phyloP scores from a whole-genome alignment of 768 basidiomycete species.

The Serendipita indica region DNA sequence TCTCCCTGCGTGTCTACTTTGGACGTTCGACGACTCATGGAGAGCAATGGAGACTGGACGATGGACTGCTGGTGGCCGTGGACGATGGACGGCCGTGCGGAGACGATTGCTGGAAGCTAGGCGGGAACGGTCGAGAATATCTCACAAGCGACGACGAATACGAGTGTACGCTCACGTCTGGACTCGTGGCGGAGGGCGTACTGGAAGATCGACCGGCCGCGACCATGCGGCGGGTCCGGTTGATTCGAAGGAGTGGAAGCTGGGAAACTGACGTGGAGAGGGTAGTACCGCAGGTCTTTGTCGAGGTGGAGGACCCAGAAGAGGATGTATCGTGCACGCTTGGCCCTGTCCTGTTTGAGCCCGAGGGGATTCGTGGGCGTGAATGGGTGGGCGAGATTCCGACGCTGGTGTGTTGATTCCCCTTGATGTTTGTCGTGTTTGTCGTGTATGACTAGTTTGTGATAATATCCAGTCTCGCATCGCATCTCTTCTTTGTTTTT shows the following conservation, averaged over 20 bases:
- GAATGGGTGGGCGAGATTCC: constrained; percentile 1
- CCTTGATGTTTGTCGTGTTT: background rate
- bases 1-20: constrained; percentile 1
- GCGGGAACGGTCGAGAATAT: background rate
- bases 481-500: no score
- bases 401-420: background rate
- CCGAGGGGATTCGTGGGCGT: background rate
- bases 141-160: constrained; percentile 1
- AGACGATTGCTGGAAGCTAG: background rate
- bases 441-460: background rate
- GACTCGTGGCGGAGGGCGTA: background rate
- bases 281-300: background rate
- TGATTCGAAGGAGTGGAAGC: background rate
- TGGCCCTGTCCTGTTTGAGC: constrained; percentile 4
- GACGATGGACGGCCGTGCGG: background rate
- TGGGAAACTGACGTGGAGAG: background rate
- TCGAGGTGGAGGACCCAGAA: background rate
- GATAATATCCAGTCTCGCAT: no score
- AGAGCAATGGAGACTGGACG: background rate
- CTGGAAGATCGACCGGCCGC: background rate
- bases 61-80: background rate
- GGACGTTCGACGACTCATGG: background rate
- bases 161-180: background rate
- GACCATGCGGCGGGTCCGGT: background rate
- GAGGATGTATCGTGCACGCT: background rate